Conservation (phyloP, 2,329 filamentous ascomycete species). For the Colletotrichum abscissum region DNA sequence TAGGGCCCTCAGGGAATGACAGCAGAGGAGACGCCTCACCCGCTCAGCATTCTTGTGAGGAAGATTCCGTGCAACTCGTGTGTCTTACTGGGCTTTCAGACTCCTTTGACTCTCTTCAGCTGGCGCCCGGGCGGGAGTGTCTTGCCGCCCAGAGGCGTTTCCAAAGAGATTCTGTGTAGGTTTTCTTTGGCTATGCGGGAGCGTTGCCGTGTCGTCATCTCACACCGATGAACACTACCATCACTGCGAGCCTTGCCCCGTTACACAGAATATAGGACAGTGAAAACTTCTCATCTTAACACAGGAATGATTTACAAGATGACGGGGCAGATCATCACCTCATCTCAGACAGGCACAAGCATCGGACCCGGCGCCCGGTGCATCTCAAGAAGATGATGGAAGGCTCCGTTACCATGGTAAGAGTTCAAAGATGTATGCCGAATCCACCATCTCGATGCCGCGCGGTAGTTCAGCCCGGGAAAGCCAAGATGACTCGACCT, state of each 20-base stretch:
- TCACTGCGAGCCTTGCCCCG: not conserved
- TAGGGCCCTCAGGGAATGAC: not conserved
- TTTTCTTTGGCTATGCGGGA: not conserved
- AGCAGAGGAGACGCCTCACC: constrained; percentile 16
- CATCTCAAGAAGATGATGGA: not conserved
- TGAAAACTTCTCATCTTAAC: not conserved
- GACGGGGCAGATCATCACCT: not conserved
- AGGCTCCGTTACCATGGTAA: too few species aligned
- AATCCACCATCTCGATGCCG: not conserved
- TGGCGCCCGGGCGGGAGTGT: not conserved
- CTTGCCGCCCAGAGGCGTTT: not conserved
- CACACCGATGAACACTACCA: not conserved
- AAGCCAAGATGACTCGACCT: not conserved
- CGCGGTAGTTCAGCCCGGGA: not conserved
- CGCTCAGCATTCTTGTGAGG: not conserved
- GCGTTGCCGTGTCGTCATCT: not conserved
- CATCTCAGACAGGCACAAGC: not conserved
- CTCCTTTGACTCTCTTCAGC: not conserved
- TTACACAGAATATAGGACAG: not conserved
- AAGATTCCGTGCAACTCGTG: not conserved
- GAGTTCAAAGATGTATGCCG: not conserved
- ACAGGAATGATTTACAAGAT: not conserved
- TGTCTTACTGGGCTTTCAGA: not conserved
- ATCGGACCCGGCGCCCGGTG: too few species aligned
- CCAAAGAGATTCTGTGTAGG: not conserved